phyloP scores from a whole-genome alignment of 2,329 filamentous ascomycete species.

The Scedosporium dehoogii region DNA sequence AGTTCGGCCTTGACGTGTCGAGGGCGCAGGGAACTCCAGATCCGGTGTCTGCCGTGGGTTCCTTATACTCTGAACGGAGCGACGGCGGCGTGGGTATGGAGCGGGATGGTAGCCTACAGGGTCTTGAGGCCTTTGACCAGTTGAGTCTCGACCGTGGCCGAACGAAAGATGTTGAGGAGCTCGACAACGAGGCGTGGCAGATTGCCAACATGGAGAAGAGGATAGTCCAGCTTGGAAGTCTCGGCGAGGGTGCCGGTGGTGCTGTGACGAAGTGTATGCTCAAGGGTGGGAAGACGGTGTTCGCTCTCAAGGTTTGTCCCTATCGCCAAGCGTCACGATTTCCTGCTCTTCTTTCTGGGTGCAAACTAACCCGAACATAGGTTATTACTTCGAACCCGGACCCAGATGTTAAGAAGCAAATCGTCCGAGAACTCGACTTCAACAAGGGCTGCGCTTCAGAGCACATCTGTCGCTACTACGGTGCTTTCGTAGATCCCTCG shows the following conservation, averaged over 20 bases:
- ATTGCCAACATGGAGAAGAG: slow-evolving; percentile 83
- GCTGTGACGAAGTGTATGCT: slow-evolving; percentile 87
- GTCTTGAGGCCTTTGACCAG: slow-evolving; percentile 69
- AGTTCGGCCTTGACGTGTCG: slow-evolving; percentile 57
- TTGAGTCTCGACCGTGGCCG: slow-evolving; percentile 73
- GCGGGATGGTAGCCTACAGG: slow-evolving; percentile 69
- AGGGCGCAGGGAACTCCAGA: slow-evolving; percentile 64
- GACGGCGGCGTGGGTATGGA: slow-evolving; percentile 72
- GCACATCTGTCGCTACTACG: slow-evolving; percentile 96
- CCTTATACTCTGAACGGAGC: slow-evolving; percentile 70
- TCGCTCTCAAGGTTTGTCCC: slow-evolving; percentile 76
- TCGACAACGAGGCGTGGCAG: slow-evolving; percentile 92
- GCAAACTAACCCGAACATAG: slow-evolving; percentile 31
- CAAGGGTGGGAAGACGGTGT: slow-evolving; percentile 85
- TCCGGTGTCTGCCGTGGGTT: slow-evolving; percentile 79
- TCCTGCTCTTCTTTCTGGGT: not conserved
- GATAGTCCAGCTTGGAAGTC: slow-evolving; percentile 77
- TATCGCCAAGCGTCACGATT: not conserved
- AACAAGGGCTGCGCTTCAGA: slow-evolving; percentile 96
- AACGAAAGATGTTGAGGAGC: slow-evolving; percentile 80
- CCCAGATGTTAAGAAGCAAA: slow-evolving; percentile 96
- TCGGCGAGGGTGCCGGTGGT: slow-evolving; percentile 92
- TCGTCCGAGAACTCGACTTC: slow-evolving; percentile 89
- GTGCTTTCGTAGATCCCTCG: slow-evolving; percentile 91
- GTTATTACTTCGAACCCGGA: slow-evolving; percentile 98